Base-by-base conservation (phyloP, 805 yeast species). In the Teunomyces kruisii region DNA sequence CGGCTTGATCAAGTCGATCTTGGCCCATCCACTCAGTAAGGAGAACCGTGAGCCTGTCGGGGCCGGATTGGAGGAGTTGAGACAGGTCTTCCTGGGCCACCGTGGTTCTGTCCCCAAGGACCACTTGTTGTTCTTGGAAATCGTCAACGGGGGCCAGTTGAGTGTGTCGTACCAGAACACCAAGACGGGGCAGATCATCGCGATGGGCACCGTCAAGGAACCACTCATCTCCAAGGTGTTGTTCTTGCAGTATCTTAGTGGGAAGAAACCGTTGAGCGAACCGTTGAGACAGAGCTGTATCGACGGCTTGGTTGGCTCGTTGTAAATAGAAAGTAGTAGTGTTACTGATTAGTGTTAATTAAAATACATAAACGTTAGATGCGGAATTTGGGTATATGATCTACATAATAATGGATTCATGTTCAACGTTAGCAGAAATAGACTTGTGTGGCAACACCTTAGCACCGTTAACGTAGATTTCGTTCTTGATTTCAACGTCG, bases 391-490 rank as follows among this genome's bases (percentile, higher is more conserved):
- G 15, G 16, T 30, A 38, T 31, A 17, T 24, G 19, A 43, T 29
- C 80, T 80, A 94, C 99, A 94, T 94, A 75, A 94, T 94, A 79
- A 94, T 94, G 63, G 96, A 86, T 67, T 96, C 98, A 74, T 86
- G 84, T 81, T 95, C 98, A 70, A 94, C 96, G 70, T 94, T 94
- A 56, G 90, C 80, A 54, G 96, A 86, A 71, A 94, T 92, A 51
- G 96, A 79, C 81, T 94, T 94, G 83, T 94, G 99, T 58, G 99
- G 99, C 67, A 94, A 83, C 56, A 94, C 97, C 72, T 94, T 90
- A 75, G 97, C 99, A 74, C 99, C 99, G 74, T 94, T 94, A 62
- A 94, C 96, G 81, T 94, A 94, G 69, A 94, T 81, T 80, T 92
- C 99, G 69, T 94, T 97, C 79, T 92, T 89, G 68, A 94, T 89